Conservation (phyloP, 257 asterid species). For the Primulina tabacum region DNA sequence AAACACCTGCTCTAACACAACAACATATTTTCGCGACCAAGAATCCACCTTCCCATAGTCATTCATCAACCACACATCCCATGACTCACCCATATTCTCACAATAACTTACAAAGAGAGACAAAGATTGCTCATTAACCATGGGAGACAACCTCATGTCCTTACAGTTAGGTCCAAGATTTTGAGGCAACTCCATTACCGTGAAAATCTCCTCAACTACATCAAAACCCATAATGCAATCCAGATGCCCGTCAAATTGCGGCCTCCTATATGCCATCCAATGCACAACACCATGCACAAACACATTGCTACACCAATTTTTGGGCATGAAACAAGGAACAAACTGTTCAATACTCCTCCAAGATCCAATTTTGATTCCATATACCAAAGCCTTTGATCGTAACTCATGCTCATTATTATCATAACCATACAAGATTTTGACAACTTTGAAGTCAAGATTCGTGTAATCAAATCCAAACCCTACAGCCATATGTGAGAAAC, state of each 20-base stretch:
- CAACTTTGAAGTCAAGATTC: conserved; percentile 30
- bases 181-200: conserved; percentile 30
- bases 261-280: conserved; percentile 36
- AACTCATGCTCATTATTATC: conserved; percentile 20
- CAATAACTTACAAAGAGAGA: conserved; percentile 28
- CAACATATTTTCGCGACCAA: conserved; percentile 25
- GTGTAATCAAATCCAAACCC: conserved; percentile 40
- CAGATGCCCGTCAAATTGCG: conserved; percentile 8
- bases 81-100: conserved; percentile 22
- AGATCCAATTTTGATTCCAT: conserved; percentile 19
- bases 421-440: conserved; percentile 27
- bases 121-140: conserved; percentile 28
- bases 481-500: conserved; percentile 32
- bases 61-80: conserved; percentile 43
- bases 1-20: conserved; percentile 20
- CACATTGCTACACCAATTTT: conserved; percentile 32
- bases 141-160: conserved; percentile 25
- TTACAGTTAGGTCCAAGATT: conserved; percentile 19
- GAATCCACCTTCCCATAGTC: conserved; percentile 33
- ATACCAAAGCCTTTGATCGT: conserved; percentile 27
- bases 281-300: conserved; percentile 38
- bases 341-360: conserved; percentile 30
- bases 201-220: conserved; percentile 31
- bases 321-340: conserved; percentile 37
- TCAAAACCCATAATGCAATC: conserved; percentile 41